phyloP scores from a whole-genome alignment of 2,329 filamentous ascomycete genomes.

The Thermothelomyces thermophilus region DNA sequence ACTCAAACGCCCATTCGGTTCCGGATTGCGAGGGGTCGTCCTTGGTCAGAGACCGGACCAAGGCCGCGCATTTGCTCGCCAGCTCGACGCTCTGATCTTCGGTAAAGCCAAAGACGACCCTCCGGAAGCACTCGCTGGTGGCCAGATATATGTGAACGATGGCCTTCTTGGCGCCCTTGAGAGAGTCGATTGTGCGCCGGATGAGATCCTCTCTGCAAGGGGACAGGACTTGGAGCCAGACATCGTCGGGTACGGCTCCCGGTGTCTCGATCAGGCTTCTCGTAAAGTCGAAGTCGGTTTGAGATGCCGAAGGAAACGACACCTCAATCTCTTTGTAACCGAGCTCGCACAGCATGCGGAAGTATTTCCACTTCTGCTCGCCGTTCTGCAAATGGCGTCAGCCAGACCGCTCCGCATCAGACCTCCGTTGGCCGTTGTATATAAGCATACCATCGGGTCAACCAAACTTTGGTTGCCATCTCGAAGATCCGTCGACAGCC shows the following conservation, averaged over 20 bases:
- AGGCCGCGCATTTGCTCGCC: slow-evolving; percentile 78
- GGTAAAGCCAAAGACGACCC: slow-evolving; percentile 81
- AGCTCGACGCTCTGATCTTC: slow-evolving; percentile 75
- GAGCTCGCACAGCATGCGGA: slow-evolving; percentile 85
- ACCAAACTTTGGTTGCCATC: slow-evolving; percentile 93
- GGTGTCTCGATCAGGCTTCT: slow-evolving; percentile 78
- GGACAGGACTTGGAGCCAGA: slow-evolving; percentile 85
- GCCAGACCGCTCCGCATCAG: slow-evolving; percentile 11
- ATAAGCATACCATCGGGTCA: slow-evolving; percentile 75
- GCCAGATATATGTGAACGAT: slow-evolving; percentile 94
- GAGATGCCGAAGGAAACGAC: slow-evolving; percentile 88
- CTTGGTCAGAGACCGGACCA: slow-evolving; percentile 86
- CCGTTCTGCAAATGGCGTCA: slow-evolving; percentile 57
- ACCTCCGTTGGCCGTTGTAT: background rate
- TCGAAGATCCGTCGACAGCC: slow-evolving; percentile 81
- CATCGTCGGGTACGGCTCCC: slow-evolving; percentile 77
- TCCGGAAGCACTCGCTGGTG: slow-evolving; percentile 91
- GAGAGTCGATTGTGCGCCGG: slow-evolving; percentile 76
- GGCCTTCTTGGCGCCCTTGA: slow-evolving; percentile 85
- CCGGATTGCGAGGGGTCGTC: slow-evolving; percentile 52
- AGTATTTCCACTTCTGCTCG: slow-evolving; percentile 91
- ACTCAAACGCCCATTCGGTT: slow-evolving; percentile 72
- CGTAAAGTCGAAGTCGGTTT: slow-evolving; percentile 95
- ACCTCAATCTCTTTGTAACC: slow-evolving; percentile 98
- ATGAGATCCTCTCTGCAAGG: slow-evolving; percentile 92